Base-by-base conservation (phyloP, 495 filamentous ascomycete genomes). In the Rostrohypoxylon terebratum region DNA sequence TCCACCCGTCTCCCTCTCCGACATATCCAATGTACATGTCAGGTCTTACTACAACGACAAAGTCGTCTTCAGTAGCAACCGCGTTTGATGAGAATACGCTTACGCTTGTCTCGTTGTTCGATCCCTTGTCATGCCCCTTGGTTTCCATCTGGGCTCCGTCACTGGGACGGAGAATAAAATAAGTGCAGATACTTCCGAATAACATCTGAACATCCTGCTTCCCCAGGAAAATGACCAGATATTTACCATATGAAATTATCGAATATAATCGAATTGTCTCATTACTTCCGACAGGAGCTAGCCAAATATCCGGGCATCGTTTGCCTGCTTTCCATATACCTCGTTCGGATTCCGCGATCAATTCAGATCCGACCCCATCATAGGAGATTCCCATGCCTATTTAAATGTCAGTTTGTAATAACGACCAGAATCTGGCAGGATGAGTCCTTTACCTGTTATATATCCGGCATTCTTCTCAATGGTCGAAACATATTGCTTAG, bases 341-440 rank as follows among this genome's bases (percentile, higher is more conserved):
- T 28, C 23, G 50, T 40, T 67, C 65, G 0, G 75, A 77, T 14
- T 77, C 75, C 2, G 21, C 20, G 50, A 77, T 69, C 10, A 75
- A 28, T 16, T 66, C 54, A 13, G 75, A 77, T 54, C 64, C 63
- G n/a, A 69, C 31, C n/a, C 64, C 61, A 25, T 72, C 69, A 48
- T 75, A 77, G n/a, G 75, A 72, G 13, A 77, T 65, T 10, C 75
- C 75, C 75, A 77, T 77, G 40, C 74, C 74, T 75, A 58, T 53
- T 33, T 13, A 18, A n/a, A 53, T n/a, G 33, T 69, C 25, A 66
- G 61, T 21, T 16, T 20, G 54, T 61, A 9, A 7, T 47, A 16
- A 6, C 18, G 3, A 60, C 31, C 23, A 1, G n/a, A 9, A 18
- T 13, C 2, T 54, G 40, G 6, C 4, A 11, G 18, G 1, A 11